Evolutionary conservation across 2,329 filamentous ascomycete genomes (phyloP), one percentile per base, ranked within the genome.

Genomic region (Periglandula ipomoeae): DNA sequence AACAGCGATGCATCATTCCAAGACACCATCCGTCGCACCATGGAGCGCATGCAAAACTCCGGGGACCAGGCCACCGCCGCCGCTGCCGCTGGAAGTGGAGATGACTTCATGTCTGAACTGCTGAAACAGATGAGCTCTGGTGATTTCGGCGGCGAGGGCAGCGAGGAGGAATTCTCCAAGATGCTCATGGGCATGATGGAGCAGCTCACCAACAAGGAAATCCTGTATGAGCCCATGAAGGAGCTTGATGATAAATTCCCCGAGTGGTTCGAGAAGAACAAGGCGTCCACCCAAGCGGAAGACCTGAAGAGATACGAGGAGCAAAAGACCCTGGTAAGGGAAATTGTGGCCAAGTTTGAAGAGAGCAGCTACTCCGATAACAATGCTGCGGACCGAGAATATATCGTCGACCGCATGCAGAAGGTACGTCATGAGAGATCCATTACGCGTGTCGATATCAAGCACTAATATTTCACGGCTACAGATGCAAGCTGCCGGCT

Each of bases 161-260:
- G 63, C 45, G 89, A 96, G 49, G 89, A 93, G 58, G 89, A 95
- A 58, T 87, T 97, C 59, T 89, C 88, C 50, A 91, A 95, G 70
- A 89, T 97, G 82, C 79, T 98, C 51, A 81, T 95, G 76, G 87
- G 87, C 47, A 95, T 97, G 89, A 97, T 98, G 91, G 89, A 97
- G 70, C 90, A 98, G 67, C 76, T 98, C 54, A 97, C 93, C 3
- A 95, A 95, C 67, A 97, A 95, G 72, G 93, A 97, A 58, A 96
- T 98, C 54, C 70, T 98, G 45, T 97, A 97, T 64, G 91, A 98
- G 70, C 93, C 93, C 2, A 96, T 98, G 89, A 95, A 95, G 72
- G 93, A 98, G 69, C 73, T 98, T 43, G 73, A 95, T 65, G 85
- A 88, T 47, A 97, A 96, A 67, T 98, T 93, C 62, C 91, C 90